Base-by-base conservation (phyloP, 2,329 filamentous ascomycete genomes). In the Pseudogymnoascus sp. region DNA sequence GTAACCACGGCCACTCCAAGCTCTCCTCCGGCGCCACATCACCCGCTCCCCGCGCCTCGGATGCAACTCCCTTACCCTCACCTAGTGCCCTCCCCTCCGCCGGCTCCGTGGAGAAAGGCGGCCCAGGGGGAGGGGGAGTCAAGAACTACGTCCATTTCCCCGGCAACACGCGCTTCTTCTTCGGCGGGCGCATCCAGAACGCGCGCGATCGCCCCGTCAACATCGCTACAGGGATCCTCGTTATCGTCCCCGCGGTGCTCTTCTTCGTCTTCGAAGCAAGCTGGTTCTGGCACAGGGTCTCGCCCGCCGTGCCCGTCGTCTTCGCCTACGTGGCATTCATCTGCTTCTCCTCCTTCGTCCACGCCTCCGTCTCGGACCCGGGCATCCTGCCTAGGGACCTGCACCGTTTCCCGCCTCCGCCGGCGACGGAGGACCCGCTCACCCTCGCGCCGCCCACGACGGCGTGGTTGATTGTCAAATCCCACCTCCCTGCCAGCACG, bases 311-410 rank as follows among this genome's bases (percentile, higher is more conserved):
- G 70, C 95, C 95, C 61, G 85, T 97, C 69, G 76, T 91, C 47
- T 97, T 96, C 77, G 93, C 86, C 62, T 99, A 99, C 73, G 72
- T 97, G n/a, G 91, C 91, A 71, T 93, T 89, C 74, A 81, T 99
- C 29, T 96, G 90, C 76, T 80, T 97, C 59, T 96, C 93, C 24
- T 97, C 95, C 2, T 99, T 97, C 72, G 72, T 97, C 63, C 93
- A 97, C 76, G 95, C 93, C 3, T 97, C 95, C 2, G 83, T 89
- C 62, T 90, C 93, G 50, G 93, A 99, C 76, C 93, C 95, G 31
- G 95, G 95, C 64, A 96, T 97, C 66, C 80, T 97, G 37, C 95
- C 95, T 16, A 88, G 95, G 67, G 96, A 97, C 73, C 79, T 97
- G 38, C 93, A 99, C 72, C 87, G 86, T 47, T 92, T 96, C 73